phyloP scores from a whole-genome alignment of 108 stramenopile genomes.

The Hondaea fermentalgiana region DNA sequence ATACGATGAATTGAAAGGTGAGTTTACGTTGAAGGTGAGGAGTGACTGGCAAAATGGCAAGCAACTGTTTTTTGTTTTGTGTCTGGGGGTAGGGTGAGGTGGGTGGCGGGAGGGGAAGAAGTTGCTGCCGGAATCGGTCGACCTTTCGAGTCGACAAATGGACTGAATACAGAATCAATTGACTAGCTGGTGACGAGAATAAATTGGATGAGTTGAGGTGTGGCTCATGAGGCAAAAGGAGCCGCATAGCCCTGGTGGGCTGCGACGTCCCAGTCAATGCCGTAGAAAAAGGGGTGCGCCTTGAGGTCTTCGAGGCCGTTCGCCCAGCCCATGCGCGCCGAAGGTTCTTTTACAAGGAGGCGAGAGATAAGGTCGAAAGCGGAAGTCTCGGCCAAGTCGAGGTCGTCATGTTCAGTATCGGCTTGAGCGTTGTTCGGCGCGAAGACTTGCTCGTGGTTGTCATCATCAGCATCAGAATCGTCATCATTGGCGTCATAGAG shows the following conservation, averaged over 20 bases:
- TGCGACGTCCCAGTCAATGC: constrained; percentile 76
- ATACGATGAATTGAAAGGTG: no score
- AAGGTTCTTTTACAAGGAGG: constrained; percentile 79
- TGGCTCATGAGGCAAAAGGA: constrained; percentile 42
- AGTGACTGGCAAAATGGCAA: no score
- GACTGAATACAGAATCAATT: no score
- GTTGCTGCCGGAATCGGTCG: no score
- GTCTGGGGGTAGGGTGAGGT: no score
- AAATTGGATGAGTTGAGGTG: no score
- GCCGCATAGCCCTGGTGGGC: constrained; percentile 64
- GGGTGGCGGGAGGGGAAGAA: no score
- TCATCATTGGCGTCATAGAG: constrained; percentile 58
- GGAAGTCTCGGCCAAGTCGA: neutral
- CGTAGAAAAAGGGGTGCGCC: constrained; percentile 73
- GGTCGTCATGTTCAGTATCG: neutral
- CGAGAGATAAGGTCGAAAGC: neutral
- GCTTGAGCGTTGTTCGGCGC: neutral
- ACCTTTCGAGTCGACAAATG: no score
- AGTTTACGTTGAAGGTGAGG: no score
- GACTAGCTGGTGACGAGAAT: no score
- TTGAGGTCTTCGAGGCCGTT: constrained; percentile 69
- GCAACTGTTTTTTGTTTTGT: no score
- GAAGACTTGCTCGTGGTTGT: constrained; percentile 70
- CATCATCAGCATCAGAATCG: constrained; percentile 70
- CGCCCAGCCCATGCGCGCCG: constrained; percentile 67